Evolutionary conservation across 2,329 filamentous ascomycete species (phyloP), one percentile per base, ranked within the genome.

Genomic region (Pseudopyrenochaeta lycopersici): DNA sequence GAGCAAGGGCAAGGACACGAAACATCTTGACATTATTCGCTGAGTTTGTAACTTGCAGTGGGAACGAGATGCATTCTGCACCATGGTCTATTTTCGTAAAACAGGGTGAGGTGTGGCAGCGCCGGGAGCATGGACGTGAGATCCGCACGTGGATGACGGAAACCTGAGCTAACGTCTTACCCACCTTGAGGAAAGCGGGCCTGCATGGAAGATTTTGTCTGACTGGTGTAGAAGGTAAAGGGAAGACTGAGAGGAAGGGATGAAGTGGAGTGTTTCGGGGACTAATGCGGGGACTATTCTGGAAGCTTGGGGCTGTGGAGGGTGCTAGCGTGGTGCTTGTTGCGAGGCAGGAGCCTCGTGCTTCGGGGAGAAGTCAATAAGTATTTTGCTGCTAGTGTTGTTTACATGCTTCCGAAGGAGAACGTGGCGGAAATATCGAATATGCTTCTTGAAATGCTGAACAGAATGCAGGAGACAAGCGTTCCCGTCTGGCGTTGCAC

Each of bases 261-360:
- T 27, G 38, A 40, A 18, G 18, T 20, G 40, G 12, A 30, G n/a
- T 14, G 40, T 30, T 14, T 42, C 40, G 40, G 40, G 40, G 23
- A 42, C 14, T 42, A 42, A 42, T 10, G 40, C 40, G 40, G 40
- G 40, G 40, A 42, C 40, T 42, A 42, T 42, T 30, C 27, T 42
- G 40, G 40, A 42, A 17, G 40, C 40, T n/a, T 41, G 39, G 38
- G 38, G 38, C 38, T 40, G 17, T 40, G 38, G 15, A n/a, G 10
- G 40, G 14, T 30, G 40, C 40, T 42, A 30, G 39, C 23, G 21
- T 41, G 23, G 20, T 41, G 39, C 39, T 41, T 41, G 39, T 41
- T 29, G 20, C 18, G 21, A 29, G 14, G 12, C 11, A 41, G 39
- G 2, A 10, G 21, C 23, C 5, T 27, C 39, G 21, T 42, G 23